Base-by-base conservation (phyloP, 495 filamentous ascomycete genomes). In the Trypethelium eluteriae region DNA sequence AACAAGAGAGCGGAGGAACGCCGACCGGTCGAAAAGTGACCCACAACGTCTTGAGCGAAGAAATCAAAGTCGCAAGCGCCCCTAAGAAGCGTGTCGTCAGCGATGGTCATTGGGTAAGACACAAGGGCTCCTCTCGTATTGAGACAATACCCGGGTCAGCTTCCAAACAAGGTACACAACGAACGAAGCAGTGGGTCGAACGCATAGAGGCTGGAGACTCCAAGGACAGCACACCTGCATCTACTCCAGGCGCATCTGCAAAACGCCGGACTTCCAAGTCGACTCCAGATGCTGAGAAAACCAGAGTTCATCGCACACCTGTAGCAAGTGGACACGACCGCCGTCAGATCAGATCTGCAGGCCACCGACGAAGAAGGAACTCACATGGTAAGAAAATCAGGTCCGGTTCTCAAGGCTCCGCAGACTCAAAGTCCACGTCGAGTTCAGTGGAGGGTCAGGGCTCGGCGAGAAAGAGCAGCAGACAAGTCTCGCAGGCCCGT, bases 21-120 rank as follows among this genome's bases (percentile, higher is more conserved):
- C 35, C 53, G 2, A 59, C 34, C 7, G 53, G 25, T 35, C 70
- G 72, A 61, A 74, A 71, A 59, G 65, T 65, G n/a, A 62, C 38
- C 39, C 71, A 69, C 65, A 72, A 69, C 62, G 68, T 66, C 47
- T 61, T 76, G 56, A 73, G 73, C 46, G 69, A 71, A 11, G 76
- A 79, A 2, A 63, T 77, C 36, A 73, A 69, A 35, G 64, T 66
- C 47, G 77, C 74, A 25, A 74, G 57, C n/a, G 73, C 76, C 38
- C 76, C 77, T 38, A 76, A 76, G 71, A 79, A 79, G 70, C 72
- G 77, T 12, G 74, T 79, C n/a, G 69, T 79, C 11, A 78, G 76
- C 70, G 77, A 79, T 66, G 76, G 71, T 36, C 76, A 78, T 66
- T 79, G 77, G 77, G 69, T 73, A n/a, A 76, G 66, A 65, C 69